phyloP scores from a whole-genome alignment of 768 basidiomycete genomes.

The Neoboletus magnificus region DNA sequence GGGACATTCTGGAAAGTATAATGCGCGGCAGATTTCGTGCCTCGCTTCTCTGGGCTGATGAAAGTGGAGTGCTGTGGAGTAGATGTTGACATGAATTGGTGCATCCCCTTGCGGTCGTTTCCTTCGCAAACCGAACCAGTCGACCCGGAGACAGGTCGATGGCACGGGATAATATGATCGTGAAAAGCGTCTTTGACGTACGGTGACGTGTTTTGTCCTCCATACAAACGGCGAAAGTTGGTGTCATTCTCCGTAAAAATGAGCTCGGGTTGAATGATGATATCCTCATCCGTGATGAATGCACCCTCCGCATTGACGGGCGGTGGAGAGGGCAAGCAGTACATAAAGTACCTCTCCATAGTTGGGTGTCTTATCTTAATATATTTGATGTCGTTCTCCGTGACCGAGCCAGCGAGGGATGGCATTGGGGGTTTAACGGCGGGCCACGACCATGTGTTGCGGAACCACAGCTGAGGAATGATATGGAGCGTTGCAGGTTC shows the following conservation, averaged over 20 bases:
- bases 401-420: slow-evolving; percentile 48
- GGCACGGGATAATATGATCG: slow-evolving; percentile 88
- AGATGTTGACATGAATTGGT: background rate
- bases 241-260: slow-evolving; percentile 98
- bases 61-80: slow-evolving; percentile 35
- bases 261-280: slow-evolving; percentile 67
- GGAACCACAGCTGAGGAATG: slow-evolving; percentile 95
- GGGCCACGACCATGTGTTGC: slow-evolving; percentile 98
- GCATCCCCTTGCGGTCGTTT: background rate
- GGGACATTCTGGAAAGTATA: slow-evolving; percentile 87
- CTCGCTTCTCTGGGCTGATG: slow-evolving; percentile 81
- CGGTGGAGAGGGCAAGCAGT: slow-evolving; percentile 89
- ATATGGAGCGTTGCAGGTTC: slow-evolving; percentile 93
- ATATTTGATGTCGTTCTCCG: slow-evolving; percentile 50
- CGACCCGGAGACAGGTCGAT: slow-evolving; percentile 57
- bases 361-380: slow-evolving; percentile 71
- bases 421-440: slow-evolving; percentile 64
- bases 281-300: slow-evolving; percentile 60
- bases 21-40: slow-evolving; percentile 93
- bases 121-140: slow-evolving; percentile 9
- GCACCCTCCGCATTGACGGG: slow-evolving; percentile 74
- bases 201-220: slow-evolving; percentile 74
- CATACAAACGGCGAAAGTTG: slow-evolving; percentile 89
- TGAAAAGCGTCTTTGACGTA: slow-evolving; percentile 98
- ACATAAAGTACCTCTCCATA: slow-evolving; percentile 75